These are phyloP conservation scores for Talaromyces thailandensis DNA, from an alignment of 495 filamentous ascomycete species.

Conservation along the genomic window DNA sequence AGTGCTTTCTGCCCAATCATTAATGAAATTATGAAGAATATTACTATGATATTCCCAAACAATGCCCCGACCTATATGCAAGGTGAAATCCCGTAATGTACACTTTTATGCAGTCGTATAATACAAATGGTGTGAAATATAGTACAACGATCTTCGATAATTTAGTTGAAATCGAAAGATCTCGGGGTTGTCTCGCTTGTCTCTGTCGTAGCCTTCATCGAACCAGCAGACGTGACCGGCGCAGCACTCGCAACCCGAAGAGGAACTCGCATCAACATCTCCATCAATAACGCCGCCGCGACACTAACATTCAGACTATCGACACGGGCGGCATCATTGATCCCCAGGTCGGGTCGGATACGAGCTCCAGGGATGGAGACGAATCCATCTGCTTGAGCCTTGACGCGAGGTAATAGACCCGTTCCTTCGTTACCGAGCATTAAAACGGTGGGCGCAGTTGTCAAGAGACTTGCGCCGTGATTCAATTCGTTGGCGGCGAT, in stretches of 20 bases:
- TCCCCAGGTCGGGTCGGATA: conserved; percentile 18
- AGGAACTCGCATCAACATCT: conserved; percentile 46
- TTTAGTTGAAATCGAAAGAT: conserved; percentile 6
- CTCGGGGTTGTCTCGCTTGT: not conserved
- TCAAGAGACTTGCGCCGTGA: conserved; percentile 32
- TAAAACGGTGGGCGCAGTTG: conserved; percentile 58
- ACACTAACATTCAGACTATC: conserved; percentile 88
- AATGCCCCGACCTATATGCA: not conserved
- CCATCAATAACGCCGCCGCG: conserved; percentile 67
- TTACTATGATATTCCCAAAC: not conserved
- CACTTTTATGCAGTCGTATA: not conserved
- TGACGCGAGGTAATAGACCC: conserved; percentile 55
- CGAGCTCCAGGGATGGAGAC: conserved; percentile 45
- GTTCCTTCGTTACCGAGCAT: conserved; percentile 78
- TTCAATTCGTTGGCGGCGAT: not conserved
- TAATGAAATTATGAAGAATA: not conserved
- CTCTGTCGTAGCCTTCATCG: not conserved
- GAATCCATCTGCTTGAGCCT: conserved; percentile 50
- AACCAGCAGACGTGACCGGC: not conserved
- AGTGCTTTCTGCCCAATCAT: not conserved
- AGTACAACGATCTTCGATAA: not conserved
- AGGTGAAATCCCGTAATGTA: not conserved
- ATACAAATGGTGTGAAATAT: not conserved
- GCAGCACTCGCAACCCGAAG: conserved; percentile 19
- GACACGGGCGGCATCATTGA: conserved; percentile 33